These are phyloP conservation scores for Fusarium mexicanum DNA, from an alignment of 2,329 filamentous ascomycete species.

Conservation along the genomic window DNA sequence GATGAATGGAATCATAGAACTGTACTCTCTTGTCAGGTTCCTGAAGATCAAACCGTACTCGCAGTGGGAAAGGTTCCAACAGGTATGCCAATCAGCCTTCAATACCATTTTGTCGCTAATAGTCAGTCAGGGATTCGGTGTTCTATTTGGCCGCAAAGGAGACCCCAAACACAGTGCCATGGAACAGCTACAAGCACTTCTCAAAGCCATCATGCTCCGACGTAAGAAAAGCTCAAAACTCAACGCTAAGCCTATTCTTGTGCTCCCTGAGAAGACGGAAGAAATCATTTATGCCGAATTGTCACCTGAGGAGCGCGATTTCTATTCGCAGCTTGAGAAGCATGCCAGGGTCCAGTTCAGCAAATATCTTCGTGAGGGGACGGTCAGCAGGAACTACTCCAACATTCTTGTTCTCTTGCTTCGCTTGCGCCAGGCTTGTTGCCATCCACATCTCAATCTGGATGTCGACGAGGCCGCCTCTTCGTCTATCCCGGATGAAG, in stretches of 20 bases:
- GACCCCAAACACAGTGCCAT: slow-evolving; percentile 72
- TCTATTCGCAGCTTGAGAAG: slow-evolving; percentile 78
- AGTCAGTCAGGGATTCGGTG: slow-evolving; percentile 53
- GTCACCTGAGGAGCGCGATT: slow-evolving; percentile 75
- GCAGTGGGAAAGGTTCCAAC: slow-evolving; percentile 68
- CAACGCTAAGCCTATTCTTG: slow-evolving; percentile 82
- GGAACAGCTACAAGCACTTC: slow-evolving; percentile 75
- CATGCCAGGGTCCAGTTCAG: slow-evolving; percentile 78
- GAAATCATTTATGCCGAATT: slow-evolving; percentile 80
- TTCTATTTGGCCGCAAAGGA: slow-evolving; percentile 48
- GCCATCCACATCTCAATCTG: slow-evolving; percentile 46
- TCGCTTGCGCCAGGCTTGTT: slow-evolving; percentile 79
- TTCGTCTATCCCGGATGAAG: slow-evolving; percentile 53
- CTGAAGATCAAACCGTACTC: slow-evolving; percentile 80
- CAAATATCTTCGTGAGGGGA: slow-evolving; percentile 75
- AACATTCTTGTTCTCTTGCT: slow-evolving; percentile 84
- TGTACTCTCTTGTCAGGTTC: slow-evolving; percentile 82
- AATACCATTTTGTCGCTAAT: background rate
- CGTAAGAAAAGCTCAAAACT: slow-evolving; percentile 83
- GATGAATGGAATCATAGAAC: slow-evolving; percentile 84
- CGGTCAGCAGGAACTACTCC: slow-evolving; percentile 76
- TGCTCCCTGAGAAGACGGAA: slow-evolving; percentile 78
- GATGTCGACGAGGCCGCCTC: slow-evolving; percentile 48
- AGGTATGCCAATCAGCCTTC: slow-evolving; percentile 49
- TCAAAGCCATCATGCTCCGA: slow-evolving; percentile 83